Conservation (phyloP, 2,329 filamentous ascomycete species). For the Xylaria sp. region DNA sequence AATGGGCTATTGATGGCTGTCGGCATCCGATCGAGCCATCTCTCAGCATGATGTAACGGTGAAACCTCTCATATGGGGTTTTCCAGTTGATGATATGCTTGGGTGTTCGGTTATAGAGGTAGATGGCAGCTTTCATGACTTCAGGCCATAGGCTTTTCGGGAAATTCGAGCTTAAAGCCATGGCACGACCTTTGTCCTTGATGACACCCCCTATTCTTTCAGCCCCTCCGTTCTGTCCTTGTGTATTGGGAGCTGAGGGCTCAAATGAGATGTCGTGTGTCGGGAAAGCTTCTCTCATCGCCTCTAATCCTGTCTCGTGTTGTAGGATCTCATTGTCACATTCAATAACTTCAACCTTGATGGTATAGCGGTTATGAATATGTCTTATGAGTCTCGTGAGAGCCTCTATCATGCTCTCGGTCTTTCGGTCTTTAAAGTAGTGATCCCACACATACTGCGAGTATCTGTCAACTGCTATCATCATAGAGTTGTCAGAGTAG, state of each 20-base stretch:
- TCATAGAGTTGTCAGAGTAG: not conserved
- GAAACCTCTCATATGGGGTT: not conserved
- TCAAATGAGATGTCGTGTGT: not conserved
- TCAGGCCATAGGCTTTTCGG: not conserved
- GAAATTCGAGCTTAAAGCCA: not conserved
- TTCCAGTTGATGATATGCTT: not conserved
- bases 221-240: not conserved
- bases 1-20: not conserved
- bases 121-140: not conserved
- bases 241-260: not conserved
- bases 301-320: not conserved
- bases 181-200: not conserved
- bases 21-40: not conserved
- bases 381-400: too few relatives aligned
- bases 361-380: too few relatives aligned
- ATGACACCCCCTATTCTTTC: not conserved
- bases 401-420: too few relatives aligned
- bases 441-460: not conserved
- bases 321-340: not conserved
- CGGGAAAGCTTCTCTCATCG: not conserved
- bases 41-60: not conserved
- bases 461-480: not conserved
- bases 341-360: not conserved
- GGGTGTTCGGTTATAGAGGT: not conserved
- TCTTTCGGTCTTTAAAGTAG: not conserved